Percentiles rank a stretch among this genome's conserved stretches.
These are phyloP conservation scores for Linum usitatissimum DNA, from an alignment of 345 rosid species.

Conservation along the genomic window DNA sequence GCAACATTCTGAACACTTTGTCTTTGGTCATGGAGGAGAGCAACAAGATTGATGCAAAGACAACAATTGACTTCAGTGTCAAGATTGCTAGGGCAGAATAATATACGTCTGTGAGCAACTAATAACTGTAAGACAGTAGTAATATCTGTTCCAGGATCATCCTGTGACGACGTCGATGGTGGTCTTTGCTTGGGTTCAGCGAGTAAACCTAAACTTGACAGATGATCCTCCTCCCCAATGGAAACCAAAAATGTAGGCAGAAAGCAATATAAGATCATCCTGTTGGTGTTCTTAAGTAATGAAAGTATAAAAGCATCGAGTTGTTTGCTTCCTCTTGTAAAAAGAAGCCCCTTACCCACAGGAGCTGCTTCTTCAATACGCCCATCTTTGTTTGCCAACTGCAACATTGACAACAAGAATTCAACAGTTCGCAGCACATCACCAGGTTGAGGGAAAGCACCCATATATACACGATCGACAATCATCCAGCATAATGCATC, in stretches of 20 bases:
- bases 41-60: conserved; percentile 72
- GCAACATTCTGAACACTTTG: conserved; percentile 73
- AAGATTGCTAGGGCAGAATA: conserved; percentile 91
- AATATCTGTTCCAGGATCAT: conserved; percentile 69
- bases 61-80: conserved; percentile 93
- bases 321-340: conserved; percentile 69
- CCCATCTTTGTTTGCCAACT: conserved; percentile 95
- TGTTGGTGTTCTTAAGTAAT: conserved; percentile 78
- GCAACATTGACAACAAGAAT: conserved; percentile 90
- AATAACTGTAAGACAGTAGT: conserved; percentile 76
- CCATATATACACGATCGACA: conserved; percentile 95
- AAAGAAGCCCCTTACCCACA: conserved; percentile 77
- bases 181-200: conserved; percentile 56
- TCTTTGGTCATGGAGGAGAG: conserved; percentile 77
- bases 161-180: conserved; percentile 36
- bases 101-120: conserved; percentile 78
- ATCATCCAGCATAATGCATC: conserved; percentile 95
- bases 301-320: conserved; percentile 90
- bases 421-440: conserved; percentile 73
- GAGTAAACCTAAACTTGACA: conserved; percentile 64
- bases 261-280: conserved; percentile 85
- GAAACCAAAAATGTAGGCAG: conserved; percentile 77
- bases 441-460: conserved; percentile 85
- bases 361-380: conserved; percentile 87
- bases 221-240: conserved; percentile 81